Base-by-base conservation (phyloP, 257 asterid species). In the Solanum chilense region DNA sequence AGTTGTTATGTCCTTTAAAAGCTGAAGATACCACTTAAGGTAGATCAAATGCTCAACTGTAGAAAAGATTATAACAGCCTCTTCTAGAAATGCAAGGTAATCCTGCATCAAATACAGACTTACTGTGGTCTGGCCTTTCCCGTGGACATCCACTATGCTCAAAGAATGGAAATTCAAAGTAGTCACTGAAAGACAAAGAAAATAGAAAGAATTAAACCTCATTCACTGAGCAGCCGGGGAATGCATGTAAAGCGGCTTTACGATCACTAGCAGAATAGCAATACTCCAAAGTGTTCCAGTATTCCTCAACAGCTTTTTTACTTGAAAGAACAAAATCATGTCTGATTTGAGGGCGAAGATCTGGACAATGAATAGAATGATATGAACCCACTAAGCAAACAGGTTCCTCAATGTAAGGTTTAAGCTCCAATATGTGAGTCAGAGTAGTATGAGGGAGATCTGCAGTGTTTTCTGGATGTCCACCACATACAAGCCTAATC, bases 331-430 rank as follows among this genome's bases (percentile, higher is more conserved):
- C 93, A 90, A 97, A 97, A 90, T 97, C 99, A 90, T 97, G 98
- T 88, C 99, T 93, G 84, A 92, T 86, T 91, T 94, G 98, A 87
- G 99, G 99, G 84, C 99, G 99, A 88, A 95, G 94, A 91, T 97
- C 98, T 56, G 94, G 92, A 64, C 85, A 92, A 88, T 83, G 84
- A 81, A 88, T 90, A 87, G 92, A 90, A 84, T 91, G 86, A 86
- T 97, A 89, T 64, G 89, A 82, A 86, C 91, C 89, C 86, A 87
- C 83, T 76, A 83, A 31, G 87, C 94, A 89, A 87, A 90, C 95
- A 88, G 99, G 99, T 92, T 95, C 99, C 92, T 95, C 99, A 29
- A 95, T 93, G 91, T 94, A 94, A 85, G 99, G 99, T 90, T 93
- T 95, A 86, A 97, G 93, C 90, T 97, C 99, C 92, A 97, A 89